Evolutionary conservation across 257 asterid species (phyloP).

Genomic region (Apocynum venetum): DNA sequence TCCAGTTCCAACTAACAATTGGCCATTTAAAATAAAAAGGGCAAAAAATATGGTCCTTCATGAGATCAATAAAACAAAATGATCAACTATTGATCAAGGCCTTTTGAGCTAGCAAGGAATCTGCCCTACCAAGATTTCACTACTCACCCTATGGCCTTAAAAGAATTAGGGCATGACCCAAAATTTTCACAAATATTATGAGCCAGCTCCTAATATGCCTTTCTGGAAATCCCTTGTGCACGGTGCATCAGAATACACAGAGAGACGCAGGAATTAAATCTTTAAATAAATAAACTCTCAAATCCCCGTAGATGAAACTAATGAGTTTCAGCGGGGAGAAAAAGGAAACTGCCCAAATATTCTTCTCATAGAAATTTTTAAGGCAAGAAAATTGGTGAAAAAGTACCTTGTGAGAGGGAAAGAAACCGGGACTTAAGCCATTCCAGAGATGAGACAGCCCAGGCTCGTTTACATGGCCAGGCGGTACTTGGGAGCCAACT

Average conservation of each 20-base stretch:
- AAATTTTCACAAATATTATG: background rate
- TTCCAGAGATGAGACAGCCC: constrained; percentile 42
- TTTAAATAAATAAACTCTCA: background rate
- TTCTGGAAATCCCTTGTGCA: background rate
- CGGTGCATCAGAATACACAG: background rate
- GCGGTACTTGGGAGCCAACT: constrained; percentile 34
- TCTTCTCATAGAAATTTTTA: background rate
- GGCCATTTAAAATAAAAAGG: background rate
- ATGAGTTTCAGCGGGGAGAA: background rate
- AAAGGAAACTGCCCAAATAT: background rate
- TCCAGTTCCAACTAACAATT: background rate
- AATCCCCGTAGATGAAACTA: background rate
- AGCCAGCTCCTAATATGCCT: background rate
- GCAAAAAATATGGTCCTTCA: background rate
- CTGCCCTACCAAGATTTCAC: background rate
- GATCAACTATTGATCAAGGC: background rate
- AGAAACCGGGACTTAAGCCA: constrained; percentile 37
- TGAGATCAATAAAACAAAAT: background rate
- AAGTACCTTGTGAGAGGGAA: constrained; percentile 57
- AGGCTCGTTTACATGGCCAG: constrained; percentile 24
- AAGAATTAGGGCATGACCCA: background rate
- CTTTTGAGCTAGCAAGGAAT: background rate
- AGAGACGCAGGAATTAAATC: background rate
- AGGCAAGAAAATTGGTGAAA: constrained; percentile 8
- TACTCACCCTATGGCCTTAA: background rate